A percentile compares a stretch with the other conserved stretches of the same genome.
phyloP scores from a whole-genome alignment of 2,329 filamentous ascomycete genomes.

The Waltergamsia citrina region DNA sequence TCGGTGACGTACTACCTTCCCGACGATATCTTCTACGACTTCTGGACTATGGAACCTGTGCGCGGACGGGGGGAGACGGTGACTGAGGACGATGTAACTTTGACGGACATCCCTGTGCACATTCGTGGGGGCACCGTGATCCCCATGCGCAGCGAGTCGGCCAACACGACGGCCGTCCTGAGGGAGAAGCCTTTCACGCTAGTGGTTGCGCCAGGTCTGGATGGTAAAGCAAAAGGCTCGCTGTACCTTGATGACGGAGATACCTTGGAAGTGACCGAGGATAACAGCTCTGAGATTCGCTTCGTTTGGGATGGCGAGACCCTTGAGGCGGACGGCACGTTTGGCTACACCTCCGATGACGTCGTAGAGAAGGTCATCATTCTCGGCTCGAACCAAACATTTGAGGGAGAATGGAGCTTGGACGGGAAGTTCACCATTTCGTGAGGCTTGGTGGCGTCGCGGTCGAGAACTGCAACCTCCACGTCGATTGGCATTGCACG shows the following conservation, averaged over 20 bases:
- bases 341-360: not conserved
- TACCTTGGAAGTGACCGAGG: constrained; percentile 1
- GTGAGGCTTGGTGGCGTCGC: not conserved
- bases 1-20: constrained; percentile 34
- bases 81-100: constrained; percentile 23
- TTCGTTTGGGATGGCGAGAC: constrained; percentile 3
- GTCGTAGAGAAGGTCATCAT: constrained; percentile 3
- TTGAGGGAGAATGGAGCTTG: constrained; percentile 1
- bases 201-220: constrained; percentile 50
- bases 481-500: too few relatives aligned
- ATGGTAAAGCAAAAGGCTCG: constrained; percentile 52
- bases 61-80: constrained; percentile 2
- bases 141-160: constrained; percentile 39
- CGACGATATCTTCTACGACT: constrained; percentile 35
- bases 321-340: not conserved
- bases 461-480: not conserved
- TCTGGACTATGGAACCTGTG: constrained; percentile 25
- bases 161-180: constrained; percentile 52
- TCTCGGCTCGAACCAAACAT: not conserved
- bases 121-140: constrained; percentile 53
- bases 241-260: constrained; percentile 66
- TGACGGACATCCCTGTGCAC: constrained; percentile 49
- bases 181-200: constrained; percentile 57
- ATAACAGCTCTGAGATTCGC: not conserved
- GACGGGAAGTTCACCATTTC: not conserved